Base-by-base conservation (phyloP, 495 filamentous ascomycete genomes). In the Cercophora samala region DNA sequence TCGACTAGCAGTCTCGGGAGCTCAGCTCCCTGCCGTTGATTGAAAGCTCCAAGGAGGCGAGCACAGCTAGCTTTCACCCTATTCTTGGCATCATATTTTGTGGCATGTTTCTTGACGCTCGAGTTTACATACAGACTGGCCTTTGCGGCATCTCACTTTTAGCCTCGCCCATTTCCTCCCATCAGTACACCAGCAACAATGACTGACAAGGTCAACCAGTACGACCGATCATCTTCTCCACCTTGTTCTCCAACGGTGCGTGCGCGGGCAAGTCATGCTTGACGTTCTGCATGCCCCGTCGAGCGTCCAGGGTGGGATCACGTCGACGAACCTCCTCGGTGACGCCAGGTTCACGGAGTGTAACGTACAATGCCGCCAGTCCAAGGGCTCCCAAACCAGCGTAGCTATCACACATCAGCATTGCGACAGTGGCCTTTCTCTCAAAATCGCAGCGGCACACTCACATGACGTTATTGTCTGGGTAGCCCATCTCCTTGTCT, bases 1-100 rank as follows among this genome's bases (percentile, higher is more conserved):
- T 78, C 76, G 73, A 53, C 80, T 99, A 65, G 95, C 95, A 5
- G 89, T 93, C 51, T 73, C 74, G 53, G 88, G 86, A 17, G 74
- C 81, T 9, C 24, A 19, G 29, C 23, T 60, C 22, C 58, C 58
- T 17, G 58, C 23, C 17, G 23, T 26, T 8, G 23, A 73, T 19
- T 62, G 72, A 56, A 68, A 15, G 46, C 13, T 63, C 70, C 66
- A 66, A 53, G 21, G 21, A 3, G 22, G 26, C 4, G 26, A 29
- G 4, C 26, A 29, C 3, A 29, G 26, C 8, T 29, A 8, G 4
- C 26, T 29, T 4, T 8, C 26, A 29, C 4, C 4, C 0, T 29
- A 29, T 13, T 46, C 5, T 46, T 18, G 37, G 15, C 3, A 46
- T 2, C 3, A 46, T 2, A 13, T 2, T 46, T 46, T 46, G 2